Percentiles rank a stretch among this genome's conserved stretches.
Conservation (phyloP, 163 green algal genomes). For the Scenedesmus sp. region DNA sequence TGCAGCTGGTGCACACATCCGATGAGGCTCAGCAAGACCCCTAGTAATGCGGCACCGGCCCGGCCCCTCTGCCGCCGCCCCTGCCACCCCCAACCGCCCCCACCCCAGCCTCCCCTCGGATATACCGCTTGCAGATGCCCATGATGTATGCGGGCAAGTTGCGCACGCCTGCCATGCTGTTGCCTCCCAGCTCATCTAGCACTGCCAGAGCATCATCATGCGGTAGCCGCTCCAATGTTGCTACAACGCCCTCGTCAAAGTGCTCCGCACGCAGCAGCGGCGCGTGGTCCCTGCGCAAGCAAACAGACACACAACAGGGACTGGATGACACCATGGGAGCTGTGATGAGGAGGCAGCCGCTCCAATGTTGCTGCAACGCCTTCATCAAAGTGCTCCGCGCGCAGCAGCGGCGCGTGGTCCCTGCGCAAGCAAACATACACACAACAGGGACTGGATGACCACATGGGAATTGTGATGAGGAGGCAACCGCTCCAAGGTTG, state of each 20-base stretch:
- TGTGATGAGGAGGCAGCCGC: background rate
- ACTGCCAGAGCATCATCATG: constrained; percentile 31
- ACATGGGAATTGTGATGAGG: too few species aligned
- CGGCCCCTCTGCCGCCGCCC: background rate
- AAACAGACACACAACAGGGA: background rate
- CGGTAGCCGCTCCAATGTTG: background rate
- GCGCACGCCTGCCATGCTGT: constrained; percentile 53
- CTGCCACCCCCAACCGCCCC: background rate
- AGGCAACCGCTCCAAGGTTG: background rate
- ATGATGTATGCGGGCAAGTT: constrained; percentile 71
- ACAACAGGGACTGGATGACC: too few species aligned
- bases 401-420: background rate
- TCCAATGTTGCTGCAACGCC: background rate
- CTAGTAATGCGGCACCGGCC: too few species aligned
- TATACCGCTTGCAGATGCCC: constrained; percentile 62
- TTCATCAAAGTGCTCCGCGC: constrained; percentile 17
- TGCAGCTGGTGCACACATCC: too few species aligned
- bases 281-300: background rate
- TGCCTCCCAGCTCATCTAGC: constrained; percentile 51
- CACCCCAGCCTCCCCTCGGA: background rate
- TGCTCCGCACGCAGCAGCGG: constrained; percentile 20
- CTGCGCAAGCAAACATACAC: too few species aligned
- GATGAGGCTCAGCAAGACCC: too few species aligned
- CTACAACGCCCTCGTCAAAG: constrained; percentile 39
- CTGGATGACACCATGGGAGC: background rate